phyloP scores from a whole-genome alignment of 495 filamentous ascomycete genomes.

The Penicillium goetzii region DNA sequence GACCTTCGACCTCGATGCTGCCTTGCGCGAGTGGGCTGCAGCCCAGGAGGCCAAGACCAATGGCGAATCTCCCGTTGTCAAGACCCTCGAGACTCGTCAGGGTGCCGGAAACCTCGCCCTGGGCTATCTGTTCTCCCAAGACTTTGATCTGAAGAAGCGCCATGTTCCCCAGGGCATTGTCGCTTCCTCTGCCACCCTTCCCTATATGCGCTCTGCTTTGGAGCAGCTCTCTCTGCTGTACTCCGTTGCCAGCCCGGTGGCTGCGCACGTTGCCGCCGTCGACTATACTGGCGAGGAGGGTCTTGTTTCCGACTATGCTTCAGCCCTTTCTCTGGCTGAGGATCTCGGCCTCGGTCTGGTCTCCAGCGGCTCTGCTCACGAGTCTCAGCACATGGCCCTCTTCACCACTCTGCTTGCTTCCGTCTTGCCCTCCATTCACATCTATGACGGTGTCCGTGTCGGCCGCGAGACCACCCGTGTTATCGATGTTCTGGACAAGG shows the following conservation, averaged over 20 bases:
- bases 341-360: conserved; percentile 88
- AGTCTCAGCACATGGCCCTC: conserved; percentile 93
- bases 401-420: conserved; percentile 82
- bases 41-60: conserved; percentile 72
- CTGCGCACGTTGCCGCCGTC: conserved; percentile 90
- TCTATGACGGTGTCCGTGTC: conserved; percentile 88
- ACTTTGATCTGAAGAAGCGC: conserved; percentile 89
- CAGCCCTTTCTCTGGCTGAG: conserved; percentile 79
- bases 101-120: conserved; percentile 92
- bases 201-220: conserved; percentile 77
- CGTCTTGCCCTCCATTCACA: conserved; percentile 82
- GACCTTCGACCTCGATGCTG: conserved; percentile 84
- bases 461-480: conserved; percentile 85
- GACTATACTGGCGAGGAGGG: conserved; percentile 77
- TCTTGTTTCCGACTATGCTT: conserved; percentile 85
- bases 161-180: conserved; percentile 88
- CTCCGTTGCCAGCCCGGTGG: conserved; percentile 85
- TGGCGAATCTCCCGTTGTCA: conserved; percentile 76
- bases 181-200: conserved; percentile 79
- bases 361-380: conserved; percentile 81
- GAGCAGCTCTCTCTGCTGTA: conserved; percentile 91
- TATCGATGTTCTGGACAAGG: conserved; percentile 78
- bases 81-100: conserved; percentile 81
- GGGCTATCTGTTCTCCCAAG: conserved; percentile 95
- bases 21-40: conserved; percentile 73